Conservation (phyloP, 495 filamentous ascomycete genomes). For the Neurospora sp. region DNA sequence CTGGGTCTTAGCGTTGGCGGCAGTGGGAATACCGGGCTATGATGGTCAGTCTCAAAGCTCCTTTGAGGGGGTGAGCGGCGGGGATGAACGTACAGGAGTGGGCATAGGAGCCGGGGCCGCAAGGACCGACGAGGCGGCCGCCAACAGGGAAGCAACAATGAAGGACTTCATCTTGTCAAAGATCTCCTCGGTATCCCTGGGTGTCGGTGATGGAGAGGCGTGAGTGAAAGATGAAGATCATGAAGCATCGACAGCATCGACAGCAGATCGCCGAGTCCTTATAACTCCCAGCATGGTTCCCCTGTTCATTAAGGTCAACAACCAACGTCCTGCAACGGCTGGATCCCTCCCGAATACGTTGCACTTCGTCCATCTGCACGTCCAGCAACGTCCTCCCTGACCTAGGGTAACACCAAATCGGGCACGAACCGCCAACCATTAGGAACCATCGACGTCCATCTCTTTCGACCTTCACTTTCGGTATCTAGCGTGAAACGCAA, state of each 20-base stretch:
- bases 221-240: neutral
- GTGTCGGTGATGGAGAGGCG: neutral
- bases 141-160: conserved; percentile 12
- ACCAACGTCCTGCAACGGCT: neutral
- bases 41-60: neutral
- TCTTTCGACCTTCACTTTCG: neutral
- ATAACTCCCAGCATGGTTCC: neutral
- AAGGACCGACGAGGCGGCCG: conserved; percentile 8
- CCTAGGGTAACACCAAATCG: neutral
- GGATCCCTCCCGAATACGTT: neutral
- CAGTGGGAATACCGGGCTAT: conserved; percentile 51
- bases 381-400: neutral
- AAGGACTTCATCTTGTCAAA: conserved; percentile 18
- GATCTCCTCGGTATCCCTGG: neutral
- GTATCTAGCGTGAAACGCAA: neutral
- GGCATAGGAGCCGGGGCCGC: conserved; percentile 23
- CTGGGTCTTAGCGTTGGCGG: conserved; percentile 40
- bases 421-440: neutral
- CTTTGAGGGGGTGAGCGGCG: neutral
- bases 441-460: neutral
- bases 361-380: neutral
- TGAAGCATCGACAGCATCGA: neutral
- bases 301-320: neutral
- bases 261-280: neutral
- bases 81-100: conserved; percentile 19